Evolutionary conservation across 352 stramenopile species (phyloP), one percentile per base, ranked within the genome.

Genomic region (Peronosclerospora sorghi): DNA sequence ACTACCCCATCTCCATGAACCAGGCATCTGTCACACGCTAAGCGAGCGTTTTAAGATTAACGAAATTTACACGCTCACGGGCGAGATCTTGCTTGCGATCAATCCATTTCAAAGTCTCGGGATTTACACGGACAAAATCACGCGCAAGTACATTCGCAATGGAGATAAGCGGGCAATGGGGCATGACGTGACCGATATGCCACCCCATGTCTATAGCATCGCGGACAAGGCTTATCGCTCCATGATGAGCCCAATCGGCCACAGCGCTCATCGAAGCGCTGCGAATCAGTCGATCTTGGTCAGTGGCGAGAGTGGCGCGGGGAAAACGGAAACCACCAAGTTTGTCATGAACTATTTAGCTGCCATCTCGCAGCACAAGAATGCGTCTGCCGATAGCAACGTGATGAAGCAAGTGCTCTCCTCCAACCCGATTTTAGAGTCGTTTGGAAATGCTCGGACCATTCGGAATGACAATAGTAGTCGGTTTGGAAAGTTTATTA

Each of bases 361-460:
- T 5, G 95, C 81, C 23, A 82, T 97, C 38, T 84, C 79, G 32
- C 71, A 86, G 49, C 59, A 68, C 54, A 68, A 71, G 20, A 56
- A 59, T 32, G 40, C 48, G 10, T 38, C 32, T 9, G 73, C 73
- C 44, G 79, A 92, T 53, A 73, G 65, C 15, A 71, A 65, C 41
- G 81, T 94, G 24, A 95, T 93, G 73, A 73, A 83, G 48, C 76
- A 96, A 41, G 90, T 99, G 34, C 69, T 99, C 26, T 96, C 88
- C 35, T 97, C 92, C 5, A 99, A 99, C 65, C 95, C 96, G 32
- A 95, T 99, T 41, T 72, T 99, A n/a, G 96, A 99, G 65, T 90
- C 91, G 2, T 99, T 99, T 65, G 96, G 96, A 50, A 99, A 99
- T 58, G 94, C 95, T 28, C 82, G 93, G 24, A 98, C 95, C 12